A percentile compares a stretch with the other conserved stretches of the same genome.
phyloP scores from a whole-genome alignment of 257 asterid genomes.

The Solanum paucissectum region DNA sequence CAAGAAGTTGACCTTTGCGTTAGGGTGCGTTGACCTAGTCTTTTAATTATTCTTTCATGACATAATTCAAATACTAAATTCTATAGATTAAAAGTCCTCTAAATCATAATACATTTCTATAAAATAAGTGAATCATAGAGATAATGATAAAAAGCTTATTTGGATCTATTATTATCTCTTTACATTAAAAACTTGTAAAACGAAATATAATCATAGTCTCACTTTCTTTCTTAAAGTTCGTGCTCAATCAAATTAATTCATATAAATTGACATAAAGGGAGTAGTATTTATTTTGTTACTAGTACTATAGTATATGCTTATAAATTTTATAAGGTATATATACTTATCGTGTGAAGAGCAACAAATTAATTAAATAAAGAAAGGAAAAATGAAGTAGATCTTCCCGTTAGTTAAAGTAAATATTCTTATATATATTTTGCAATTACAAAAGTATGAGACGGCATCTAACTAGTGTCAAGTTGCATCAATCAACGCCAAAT shows the following conservation, averaged over 20 bases:
- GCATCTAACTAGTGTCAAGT: slow-evolving; percentile 6
- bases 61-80: neutral
- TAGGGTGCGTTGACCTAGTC: neutral
- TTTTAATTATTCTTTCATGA: neutral
- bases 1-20: neutral
- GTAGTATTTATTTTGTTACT: neutral
- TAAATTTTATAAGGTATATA: too few relatives aligned
- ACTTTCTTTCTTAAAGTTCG: neutral
- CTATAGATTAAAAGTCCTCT: neutral
- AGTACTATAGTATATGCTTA: neutral
- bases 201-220: neutral
- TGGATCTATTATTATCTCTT: neutral
- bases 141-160: neutral
- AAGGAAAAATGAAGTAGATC: neutral
- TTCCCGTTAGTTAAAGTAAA: neutral
- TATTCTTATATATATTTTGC: neutral
- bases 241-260: too few relatives aligned
- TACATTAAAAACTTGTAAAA: neutral
- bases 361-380: neutral
- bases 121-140: neutral
- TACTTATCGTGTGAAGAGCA: neutral
- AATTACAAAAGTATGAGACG: neutral
- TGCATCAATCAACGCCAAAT: slow-evolving; percentile 41
- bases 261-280: too few relatives aligned
- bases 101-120: neutral